A percentile compares a stretch with the other conserved stretches of the same genome.
These are phyloP conservation scores for Arxiozyma heterogenica DNA, from an alignment of 1,139 yeast genomes.

Conservation along the genomic window DNA sequence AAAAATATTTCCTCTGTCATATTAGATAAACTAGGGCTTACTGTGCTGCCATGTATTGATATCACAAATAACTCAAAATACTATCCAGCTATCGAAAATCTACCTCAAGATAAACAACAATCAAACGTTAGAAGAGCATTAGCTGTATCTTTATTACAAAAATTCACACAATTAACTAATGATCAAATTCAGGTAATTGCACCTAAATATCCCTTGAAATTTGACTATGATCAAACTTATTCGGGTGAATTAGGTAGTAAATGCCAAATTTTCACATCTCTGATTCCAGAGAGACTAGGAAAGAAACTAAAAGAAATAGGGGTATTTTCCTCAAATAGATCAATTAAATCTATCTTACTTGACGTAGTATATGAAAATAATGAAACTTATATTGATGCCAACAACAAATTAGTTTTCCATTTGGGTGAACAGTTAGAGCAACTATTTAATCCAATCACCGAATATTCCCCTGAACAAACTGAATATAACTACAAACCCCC, in stretches of 20 bases:
- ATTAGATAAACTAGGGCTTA: slow-evolving; percentile 61
- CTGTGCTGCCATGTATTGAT: slow-evolving; percentile 52
- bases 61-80: slow-evolving; percentile 56
- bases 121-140: slow-evolving; percentile 64
- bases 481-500: slow-evolving; percentile 50
- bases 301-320: slow-evolving; percentile 44
- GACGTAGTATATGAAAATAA: slow-evolving; percentile 67
- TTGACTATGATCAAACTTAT: slow-evolving; percentile 29
- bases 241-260: slow-evolving; percentile 75
- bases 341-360: slow-evolving; percentile 46
- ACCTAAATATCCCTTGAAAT: slow-evolving; percentile 13
- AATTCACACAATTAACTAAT: slow-evolving; percentile 47
- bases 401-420: slow-evolving; percentile 63
- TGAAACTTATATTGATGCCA: slow-evolving; percentile 45
- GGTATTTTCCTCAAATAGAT: slow-evolving; percentile 43
- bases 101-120: slow-evolving; percentile 40
- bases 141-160: slow-evolving; percentile 64
- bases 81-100: slow-evolving; percentile 70
- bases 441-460: slow-evolving; percentile 78
- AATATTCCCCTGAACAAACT: slow-evolving; percentile 84
- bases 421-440: slow-evolving; percentile 83
- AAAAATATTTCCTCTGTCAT: slow-evolving; percentile 50
- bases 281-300: slow-evolving; percentile 13
- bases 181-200: slow-evolving; percentile 13
- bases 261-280: slow-evolving; percentile 41